Evolutionary conservation across 371 early-diverging fungal species (phyloP).

Genomic region (Fennellomyces sp.): DNA sequence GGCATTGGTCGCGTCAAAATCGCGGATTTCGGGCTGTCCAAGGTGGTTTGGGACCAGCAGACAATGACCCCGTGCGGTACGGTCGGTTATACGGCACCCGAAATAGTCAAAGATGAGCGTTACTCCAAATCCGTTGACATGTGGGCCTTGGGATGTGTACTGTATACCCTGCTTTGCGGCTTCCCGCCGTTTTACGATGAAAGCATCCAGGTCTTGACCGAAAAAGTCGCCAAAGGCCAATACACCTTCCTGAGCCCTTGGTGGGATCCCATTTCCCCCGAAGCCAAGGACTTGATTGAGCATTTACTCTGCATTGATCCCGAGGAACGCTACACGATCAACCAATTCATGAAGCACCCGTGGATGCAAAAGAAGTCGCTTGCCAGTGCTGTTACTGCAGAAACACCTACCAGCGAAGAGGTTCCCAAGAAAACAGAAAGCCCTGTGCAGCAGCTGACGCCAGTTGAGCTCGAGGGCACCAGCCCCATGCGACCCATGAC

Average conservation of each 20-base stretch:
- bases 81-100: constrained; percentile 81
- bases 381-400: neutral
- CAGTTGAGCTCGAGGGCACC: neutral
- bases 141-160: constrained; percentile 84
- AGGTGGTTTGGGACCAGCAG: constrained; percentile 66
- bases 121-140: constrained; percentile 78
- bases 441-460: neutral
- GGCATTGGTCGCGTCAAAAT: constrained; percentile 72
- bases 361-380: constrained; percentile 56
- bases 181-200: constrained; percentile 82
- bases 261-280: constrained; percentile 73
- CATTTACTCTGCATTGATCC: constrained; percentile 62
- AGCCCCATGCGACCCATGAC: constrained; percentile 3
- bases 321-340: constrained; percentile 58
- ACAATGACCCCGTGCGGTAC: constrained; percentile 82
- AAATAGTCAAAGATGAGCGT: constrained; percentile 68
- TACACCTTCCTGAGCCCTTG: constrained; percentile 71
- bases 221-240: constrained; percentile 67
- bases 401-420: constrained; percentile 1
- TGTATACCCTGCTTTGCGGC: constrained; percentile 77
- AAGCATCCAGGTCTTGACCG: constrained; percentile 58
- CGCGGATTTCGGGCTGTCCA: constrained; percentile 74
- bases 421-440: neutral
- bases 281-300: constrained; percentile 75
- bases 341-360: constrained; percentile 79